Conservation (phyloP, 2,329 filamentous ascomycete genomes). For the Aspergillus luchuensis region DNA sequence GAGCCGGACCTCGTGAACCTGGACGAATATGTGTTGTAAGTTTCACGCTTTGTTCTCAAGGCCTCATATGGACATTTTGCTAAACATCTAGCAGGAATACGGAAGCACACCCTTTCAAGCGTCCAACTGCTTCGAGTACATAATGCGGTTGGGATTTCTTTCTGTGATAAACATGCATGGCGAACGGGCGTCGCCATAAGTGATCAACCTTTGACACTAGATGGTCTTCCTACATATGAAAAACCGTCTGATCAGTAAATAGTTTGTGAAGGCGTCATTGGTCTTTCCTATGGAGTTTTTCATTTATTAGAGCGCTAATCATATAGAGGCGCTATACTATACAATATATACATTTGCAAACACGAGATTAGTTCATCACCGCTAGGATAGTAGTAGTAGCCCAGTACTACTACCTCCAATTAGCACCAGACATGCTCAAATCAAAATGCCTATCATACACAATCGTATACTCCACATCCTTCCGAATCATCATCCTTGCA, state of each 20-base stretch:
- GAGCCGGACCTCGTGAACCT: conserved; percentile 43
- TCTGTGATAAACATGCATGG: background rate
- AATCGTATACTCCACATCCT: conserved; percentile 36
- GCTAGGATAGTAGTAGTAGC: background rate
- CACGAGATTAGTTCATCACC: background rate
- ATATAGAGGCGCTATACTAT: background rate
- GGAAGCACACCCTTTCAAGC: conserved; percentile 45
- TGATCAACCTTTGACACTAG: background rate
- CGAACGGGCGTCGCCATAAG: conserved; percentile 16
- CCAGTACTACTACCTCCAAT: conserved; percentile 5
- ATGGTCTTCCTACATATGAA: background rate
- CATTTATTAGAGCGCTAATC: no score
- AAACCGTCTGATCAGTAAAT: background rate
- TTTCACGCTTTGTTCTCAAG: conserved; percentile 3
- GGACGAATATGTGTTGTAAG: conserved; percentile 49
- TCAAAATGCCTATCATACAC: conserved; percentile 24
- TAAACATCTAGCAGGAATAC: conserved; percentile 36
- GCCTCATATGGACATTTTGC: background rate
- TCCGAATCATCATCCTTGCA: conserved; percentile 36
- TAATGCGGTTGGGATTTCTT: background rate
- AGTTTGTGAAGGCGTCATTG: background rate
- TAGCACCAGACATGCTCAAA: conserved; percentile 4
- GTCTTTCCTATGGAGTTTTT: background rate
- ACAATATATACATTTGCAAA: background rate
- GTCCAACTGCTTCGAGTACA: conserved; percentile 16